These are phyloP conservation scores for Boletus eberwhitei DNA, from an alignment of 768 basidiomycete species.

Conservation along the genomic window DNA sequence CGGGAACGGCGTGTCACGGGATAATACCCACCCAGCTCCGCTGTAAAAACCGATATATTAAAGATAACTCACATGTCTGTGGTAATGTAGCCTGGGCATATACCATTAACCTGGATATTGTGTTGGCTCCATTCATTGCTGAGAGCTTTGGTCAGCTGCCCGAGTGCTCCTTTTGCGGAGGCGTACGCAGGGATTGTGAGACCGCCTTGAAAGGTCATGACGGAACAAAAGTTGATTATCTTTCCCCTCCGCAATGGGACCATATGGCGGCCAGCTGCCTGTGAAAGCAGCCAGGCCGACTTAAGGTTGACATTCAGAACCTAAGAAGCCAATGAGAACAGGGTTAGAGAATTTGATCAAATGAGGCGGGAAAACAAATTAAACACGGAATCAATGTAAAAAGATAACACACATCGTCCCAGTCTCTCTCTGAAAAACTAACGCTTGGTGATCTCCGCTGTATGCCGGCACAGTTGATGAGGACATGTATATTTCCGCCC, in stretches of 20 bases:
- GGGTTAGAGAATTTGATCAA: constrained; percentile 7
- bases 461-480: constrained; percentile 70
- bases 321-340: constrained; percentile 35
- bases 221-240: constrained; percentile 65
- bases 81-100: constrained; percentile 84
- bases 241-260: constrained; percentile 67
- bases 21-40: not conserved
- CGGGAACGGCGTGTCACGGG: constrained; percentile 6
- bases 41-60: constrained; percentile 8
- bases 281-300: constrained; percentile 78
- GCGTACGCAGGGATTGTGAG: constrained; percentile 86
- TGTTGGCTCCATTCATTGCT: constrained; percentile 91
- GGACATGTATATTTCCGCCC: constrained; percentile 55
- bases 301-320: constrained; percentile 88
- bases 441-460: constrained; percentile 59
- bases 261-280: constrained; percentile 90
- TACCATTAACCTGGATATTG: constrained; percentile 85
- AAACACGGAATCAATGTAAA: constrained; percentile 25
- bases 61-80: constrained; percentile 73
- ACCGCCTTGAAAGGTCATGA: constrained; percentile 53
- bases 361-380: constrained; percentile 3
- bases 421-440: constrained; percentile 62
- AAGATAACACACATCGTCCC: constrained; percentile 60
- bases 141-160: constrained; percentile 83
- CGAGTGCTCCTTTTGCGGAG: constrained; percentile 84